Evolutionary conservation across 2,329 filamentous ascomycete species (phyloP).

Genomic region (Ophiostoma australiae): DNA sequence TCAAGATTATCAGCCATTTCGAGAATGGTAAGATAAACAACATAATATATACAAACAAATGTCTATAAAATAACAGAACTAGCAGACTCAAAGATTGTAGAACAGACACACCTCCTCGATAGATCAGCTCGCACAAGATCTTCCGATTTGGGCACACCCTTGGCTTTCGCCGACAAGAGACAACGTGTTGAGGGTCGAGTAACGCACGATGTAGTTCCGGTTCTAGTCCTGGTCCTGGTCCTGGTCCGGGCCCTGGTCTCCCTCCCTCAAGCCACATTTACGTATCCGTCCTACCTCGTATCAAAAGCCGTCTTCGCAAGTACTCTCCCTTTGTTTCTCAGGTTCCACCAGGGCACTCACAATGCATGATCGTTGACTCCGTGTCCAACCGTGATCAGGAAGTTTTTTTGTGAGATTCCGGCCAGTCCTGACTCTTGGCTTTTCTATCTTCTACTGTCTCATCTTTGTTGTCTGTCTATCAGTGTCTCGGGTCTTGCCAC

Average conservation of each 20-base stretch:
- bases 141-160: not conserved
- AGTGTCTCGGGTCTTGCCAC: not conserved
- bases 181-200: not conserved
- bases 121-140: constrained; percentile 6
- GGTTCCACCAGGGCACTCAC: not conserved
- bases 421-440: not conserved
- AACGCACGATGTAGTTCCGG: not conserved
- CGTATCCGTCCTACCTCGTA: too few relatives aligned
- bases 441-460: not conserved
- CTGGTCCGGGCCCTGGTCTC: not conserved
- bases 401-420: not conserved
- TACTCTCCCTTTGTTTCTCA: not conserved
- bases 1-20: not conserved
- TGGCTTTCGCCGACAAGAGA: not conserved
- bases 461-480: not conserved
- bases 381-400: not conserved
- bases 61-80: not conserved
- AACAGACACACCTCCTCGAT: not conserved
- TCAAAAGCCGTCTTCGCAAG: too few relatives aligned
- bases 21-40: not conserved
- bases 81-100: not conserved
- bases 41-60: too few relatives aligned
- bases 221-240: not conserved
- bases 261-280: not conserved
- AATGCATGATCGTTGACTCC: not conserved